Base-by-base conservation (phyloP, 257 asterid species). In the Solanum clarkiae region DNA sequence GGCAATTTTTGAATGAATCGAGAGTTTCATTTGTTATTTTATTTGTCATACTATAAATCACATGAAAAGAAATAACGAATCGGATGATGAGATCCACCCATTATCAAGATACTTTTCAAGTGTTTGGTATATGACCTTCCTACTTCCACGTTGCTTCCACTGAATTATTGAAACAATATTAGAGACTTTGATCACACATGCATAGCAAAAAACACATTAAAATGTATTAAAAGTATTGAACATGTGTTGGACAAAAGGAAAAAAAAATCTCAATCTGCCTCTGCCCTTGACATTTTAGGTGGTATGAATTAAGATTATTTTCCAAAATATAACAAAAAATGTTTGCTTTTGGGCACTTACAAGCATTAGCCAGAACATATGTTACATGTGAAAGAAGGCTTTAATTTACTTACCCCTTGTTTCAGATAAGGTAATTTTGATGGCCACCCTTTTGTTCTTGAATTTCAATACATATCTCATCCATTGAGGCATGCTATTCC, bases 101-200 rank as follows among this genome's bases (percentile, higher is more conserved):
- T 93, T 93, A 0, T 87, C 86, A 6, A 93, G 84, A 79, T 92
- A 91, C 72, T 93, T 91, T 32, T 57, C 3, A 5, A 92, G 92
- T 3, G 93, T 29, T 85, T 24, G 97, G 94, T 17, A 80, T 80
- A 13, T 88, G 84, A 0, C 91, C 89, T 65, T 24, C 80, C 72
- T 89, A 77, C 42, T 88, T 70, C 95, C 97, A 93, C 53, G 74
- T 90, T 66, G 95, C 94, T 88, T 93, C 97, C 80, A 84, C 95
- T 93, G 90, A 9, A 40, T 20, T 18, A 22, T 22, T 20, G 18
- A 7, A 45, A 45, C 29, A 71, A 17, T n/a, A 60, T 60, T 32
- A 60, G 7, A n/a, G 32, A n/a, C 68, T n/a, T 60, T 10, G 8
- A 7, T n/a, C 15, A 42, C 16, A 55, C 9, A 56, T 6, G 22